Conservation (phyloP, 176 grass and related monocot genomes). For the Secale cereale region DNA sequence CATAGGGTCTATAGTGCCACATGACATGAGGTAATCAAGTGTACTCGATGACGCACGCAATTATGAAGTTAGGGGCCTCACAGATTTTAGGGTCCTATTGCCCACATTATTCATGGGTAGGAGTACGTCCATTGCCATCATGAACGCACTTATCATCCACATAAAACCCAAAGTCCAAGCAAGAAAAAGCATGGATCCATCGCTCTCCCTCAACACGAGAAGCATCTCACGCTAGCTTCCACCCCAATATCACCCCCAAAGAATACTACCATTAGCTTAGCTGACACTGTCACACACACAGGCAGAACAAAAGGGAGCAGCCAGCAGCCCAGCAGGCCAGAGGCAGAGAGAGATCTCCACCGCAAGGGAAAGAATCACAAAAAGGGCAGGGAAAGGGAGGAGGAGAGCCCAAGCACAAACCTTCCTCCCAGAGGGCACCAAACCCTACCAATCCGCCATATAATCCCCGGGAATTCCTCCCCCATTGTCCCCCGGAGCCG, state of each 20-base stretch:
- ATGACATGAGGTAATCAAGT: background rate
- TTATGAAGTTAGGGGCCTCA: background rate
- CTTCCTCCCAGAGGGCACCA: slow-evolving; percentile 9
- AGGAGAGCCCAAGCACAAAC: slow-evolving; percentile 14
- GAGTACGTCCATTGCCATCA: background rate
- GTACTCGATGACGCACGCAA: background rate
- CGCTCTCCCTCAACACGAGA: background rate
- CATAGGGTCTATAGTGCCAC: background rate
- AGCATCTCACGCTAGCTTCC: slow-evolving; percentile 9
- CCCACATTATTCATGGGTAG: background rate
- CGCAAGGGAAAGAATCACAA: slow-evolving; percentile 24
- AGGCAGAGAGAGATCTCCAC: background rate
- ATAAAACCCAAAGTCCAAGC: background rate
- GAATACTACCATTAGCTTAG: background rate
- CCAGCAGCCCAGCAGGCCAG: background rate
- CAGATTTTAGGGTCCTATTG: background rate
- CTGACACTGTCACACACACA: background rate
- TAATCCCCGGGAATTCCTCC: background rate
- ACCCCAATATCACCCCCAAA: background rate
- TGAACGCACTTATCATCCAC: background rate
- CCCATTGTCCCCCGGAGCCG: background rate
- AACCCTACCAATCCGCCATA: slow-evolving; percentile 41
- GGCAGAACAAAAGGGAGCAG: background rate
- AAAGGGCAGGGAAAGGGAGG: background rate
- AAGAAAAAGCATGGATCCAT: background rate